Conservation (phyloP, 306 rosid species). For the Cajanus cajan region DNA sequence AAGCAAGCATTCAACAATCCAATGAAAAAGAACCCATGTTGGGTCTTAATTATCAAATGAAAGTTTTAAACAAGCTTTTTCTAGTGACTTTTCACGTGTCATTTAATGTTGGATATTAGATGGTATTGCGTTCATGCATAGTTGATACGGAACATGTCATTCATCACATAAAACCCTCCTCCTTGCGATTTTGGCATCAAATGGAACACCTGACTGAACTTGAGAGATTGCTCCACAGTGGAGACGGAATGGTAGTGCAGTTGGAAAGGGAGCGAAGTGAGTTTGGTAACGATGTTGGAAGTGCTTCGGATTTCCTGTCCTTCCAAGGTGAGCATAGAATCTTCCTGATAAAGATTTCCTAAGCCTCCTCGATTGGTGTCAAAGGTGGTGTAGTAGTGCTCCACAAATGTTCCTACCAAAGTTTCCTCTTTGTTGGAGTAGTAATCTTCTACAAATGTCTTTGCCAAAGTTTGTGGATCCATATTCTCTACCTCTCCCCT, state of each 20-base stretch:
- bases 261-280: slow-evolving; percentile 81
- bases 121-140: slow-evolving; percentile 80
- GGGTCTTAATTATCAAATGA: too few relatives aligned
- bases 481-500: slow-evolving; percentile 31
- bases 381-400: slow-evolving; percentile 83
- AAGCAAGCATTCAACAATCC: too few relatives aligned
- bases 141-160: slow-evolving; percentile 90
- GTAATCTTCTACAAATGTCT: too few relatives aligned
- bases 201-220: slow-evolving; percentile 99
- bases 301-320: slow-evolving; percentile 93
- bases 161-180: slow-evolving; percentile 74
- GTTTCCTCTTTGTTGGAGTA: too few relatives aligned
- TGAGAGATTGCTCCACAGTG: slow-evolving; percentile 93
- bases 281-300: slow-evolving; percentile 71
- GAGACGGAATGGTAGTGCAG: slow-evolving; percentile 87
- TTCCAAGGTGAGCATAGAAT: slow-evolving; percentile 90
- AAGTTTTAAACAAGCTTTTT: too few relatives aligned
- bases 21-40: too few relatives aligned
- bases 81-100: too few relatives aligned
- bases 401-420: too few relatives aligned
- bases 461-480: slow-evolving; percentile 91
- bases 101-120: slow-evolving; percentile 18
- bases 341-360: slow-evolving; percentile 71
- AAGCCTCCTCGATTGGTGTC: slow-evolving; percentile 57
- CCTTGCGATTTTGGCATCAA: slow-evolving; percentile 77